phyloP scores from a whole-genome alignment of 2,329 filamentous ascomycete species.

The Colletotrichum sp. region DNA sequence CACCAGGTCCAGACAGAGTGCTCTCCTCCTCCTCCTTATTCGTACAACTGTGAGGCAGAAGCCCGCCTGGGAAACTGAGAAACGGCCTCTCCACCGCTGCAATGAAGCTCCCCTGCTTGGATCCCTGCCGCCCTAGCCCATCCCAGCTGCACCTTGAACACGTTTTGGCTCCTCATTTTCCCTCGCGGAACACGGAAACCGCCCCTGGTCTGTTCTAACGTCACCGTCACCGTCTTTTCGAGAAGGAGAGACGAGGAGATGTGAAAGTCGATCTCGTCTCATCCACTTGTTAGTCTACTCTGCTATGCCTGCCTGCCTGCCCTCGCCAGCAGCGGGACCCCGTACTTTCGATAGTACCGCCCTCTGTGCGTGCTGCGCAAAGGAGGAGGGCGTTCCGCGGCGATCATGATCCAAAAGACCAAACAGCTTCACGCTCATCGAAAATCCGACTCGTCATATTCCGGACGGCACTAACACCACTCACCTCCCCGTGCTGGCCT shows the following conservation, averaged over 20 bases:
- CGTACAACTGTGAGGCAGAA: background rate
- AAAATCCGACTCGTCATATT: constrained; percentile 13
- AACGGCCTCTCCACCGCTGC: background rate
- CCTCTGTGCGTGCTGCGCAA: background rate
- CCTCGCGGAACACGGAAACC: constrained; percentile 18
- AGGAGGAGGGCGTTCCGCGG: background rate
- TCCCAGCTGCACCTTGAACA: constrained; percentile 13
- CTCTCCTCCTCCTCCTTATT: background rate
- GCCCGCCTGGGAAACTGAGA: background rate
- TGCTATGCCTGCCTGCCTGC: background rate
- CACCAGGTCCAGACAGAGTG: background rate
- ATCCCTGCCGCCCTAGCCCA: constrained; percentile 6
- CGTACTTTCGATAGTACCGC: background rate
- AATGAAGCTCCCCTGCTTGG: background rate
- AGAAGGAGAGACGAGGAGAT: constrained; percentile 1
- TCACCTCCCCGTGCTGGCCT: background rate
- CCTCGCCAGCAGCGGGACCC: background rate
- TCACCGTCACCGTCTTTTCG: constrained; percentile 23
- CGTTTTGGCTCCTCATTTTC: constrained; percentile 20
- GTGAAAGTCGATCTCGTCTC: constrained; percentile 9
- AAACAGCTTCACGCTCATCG: background rate
- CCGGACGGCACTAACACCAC: background rate
- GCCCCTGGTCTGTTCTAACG: constrained; percentile 11
- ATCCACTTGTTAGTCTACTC: background rate
- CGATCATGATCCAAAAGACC: constrained; percentile 9